Evolutionary conservation across 2,329 filamentous ascomycete species (phyloP).

Genomic region (Sphaerulina populicola): DNA sequence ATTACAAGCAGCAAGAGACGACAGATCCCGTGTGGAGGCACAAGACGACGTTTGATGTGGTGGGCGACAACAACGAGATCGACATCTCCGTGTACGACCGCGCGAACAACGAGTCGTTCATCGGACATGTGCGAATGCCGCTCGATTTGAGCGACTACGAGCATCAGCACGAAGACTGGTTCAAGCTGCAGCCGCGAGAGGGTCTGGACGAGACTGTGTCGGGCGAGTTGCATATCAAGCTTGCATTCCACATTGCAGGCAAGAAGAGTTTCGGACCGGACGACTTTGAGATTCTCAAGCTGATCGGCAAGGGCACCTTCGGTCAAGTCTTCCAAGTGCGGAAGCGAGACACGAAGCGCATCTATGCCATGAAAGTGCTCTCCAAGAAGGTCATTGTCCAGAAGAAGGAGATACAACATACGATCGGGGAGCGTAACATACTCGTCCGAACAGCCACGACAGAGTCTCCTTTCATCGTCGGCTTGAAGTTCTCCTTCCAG

Average conservation of each 20-base stretch:
- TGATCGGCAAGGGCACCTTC: conserved; percentile 97
- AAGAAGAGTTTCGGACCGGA: conserved; percentile 89
- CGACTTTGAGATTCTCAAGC: conserved; percentile 90
- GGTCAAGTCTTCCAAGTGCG: conserved; percentile 97
- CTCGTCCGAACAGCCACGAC: conserved; percentile 91
- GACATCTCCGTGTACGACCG: conserved; percentile 92
- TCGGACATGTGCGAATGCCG: conserved; percentile 80
- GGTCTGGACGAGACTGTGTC: conserved; percentile 66
- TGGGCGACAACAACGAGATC: conserved; percentile 80
- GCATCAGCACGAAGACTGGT: conserved; percentile 74
- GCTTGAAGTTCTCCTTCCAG: conserved; percentile 97
- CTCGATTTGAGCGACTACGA: conserved; percentile 61
- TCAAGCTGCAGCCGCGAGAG: conserved; percentile 67
- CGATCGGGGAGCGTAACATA: conserved; percentile 93
- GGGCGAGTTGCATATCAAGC: conserved; percentile 81
- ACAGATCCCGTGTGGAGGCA: conserved; percentile 94
- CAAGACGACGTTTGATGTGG: conserved; percentile 89
- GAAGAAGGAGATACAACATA: conserved; percentile 98
- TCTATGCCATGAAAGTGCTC: conserved; percentile 98
- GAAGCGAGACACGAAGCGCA: conserved; percentile 90
- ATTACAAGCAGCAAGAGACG: conserved; percentile 55
- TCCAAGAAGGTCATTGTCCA: conserved; percentile 99
- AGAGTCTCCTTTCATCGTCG: conserved; percentile 95
- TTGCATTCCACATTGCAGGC: conserved; percentile 76
- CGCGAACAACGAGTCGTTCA: conserved; percentile 73